Conservation (phyloP, 2,329 filamentous ascomycete species). For the Metarhizium sp. region DNA sequence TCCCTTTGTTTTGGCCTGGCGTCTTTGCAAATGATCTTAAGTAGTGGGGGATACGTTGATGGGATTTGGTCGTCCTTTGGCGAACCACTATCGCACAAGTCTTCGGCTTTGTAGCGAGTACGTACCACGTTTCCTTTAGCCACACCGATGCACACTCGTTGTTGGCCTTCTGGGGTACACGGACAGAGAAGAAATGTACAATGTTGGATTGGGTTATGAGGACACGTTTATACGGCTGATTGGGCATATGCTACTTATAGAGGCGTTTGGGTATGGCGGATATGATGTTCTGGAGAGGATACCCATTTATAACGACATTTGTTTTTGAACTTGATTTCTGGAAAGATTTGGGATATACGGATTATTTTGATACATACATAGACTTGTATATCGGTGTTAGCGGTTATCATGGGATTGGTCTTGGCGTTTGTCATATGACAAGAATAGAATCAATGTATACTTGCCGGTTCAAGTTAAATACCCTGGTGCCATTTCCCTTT, state of each 20-base stretch:
- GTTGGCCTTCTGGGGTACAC: background rate
- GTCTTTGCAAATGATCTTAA: background rate
- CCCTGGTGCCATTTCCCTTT: no score
- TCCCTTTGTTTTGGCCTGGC: background rate
- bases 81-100: background rate
- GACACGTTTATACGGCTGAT: background rate
- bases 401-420: background rate
- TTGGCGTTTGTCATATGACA: background rate
- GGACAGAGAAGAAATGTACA: background rate
- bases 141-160: background rate
- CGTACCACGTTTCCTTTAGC: background rate
- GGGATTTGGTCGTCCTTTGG: background rate
- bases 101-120: background rate
- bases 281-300: background rate
- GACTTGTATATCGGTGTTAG: background rate
- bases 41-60: constrained; percentile 1
- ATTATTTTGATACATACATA: background rate
- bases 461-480: background rate
- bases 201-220: background rate
- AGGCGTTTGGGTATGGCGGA: background rate
- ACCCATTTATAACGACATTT: background rate
- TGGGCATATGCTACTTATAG: background rate
- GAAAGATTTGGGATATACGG: background rate
- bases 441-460: background rate
- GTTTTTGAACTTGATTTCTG: background rate